phyloP scores from a whole-genome alignment of 106 monocot species.

The Phalaenopsis aphrodite region DNA sequence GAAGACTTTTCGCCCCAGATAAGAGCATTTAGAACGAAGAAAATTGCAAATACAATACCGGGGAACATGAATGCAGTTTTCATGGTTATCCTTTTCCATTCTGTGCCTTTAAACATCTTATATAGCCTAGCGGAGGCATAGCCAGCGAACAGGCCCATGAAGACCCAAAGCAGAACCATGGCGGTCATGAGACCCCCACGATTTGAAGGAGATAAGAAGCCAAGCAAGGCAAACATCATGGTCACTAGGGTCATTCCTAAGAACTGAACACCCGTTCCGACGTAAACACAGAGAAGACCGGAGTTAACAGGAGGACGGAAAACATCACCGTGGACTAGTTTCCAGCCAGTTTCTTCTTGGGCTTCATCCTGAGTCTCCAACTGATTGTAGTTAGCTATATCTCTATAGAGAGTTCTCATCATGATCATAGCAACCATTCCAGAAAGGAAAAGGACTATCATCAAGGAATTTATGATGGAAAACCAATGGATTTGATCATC shows the following conservation, averaged over 20 bases:
- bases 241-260: constrained; percentile 63
- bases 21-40: constrained; percentile 58
- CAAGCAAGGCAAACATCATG: constrained; percentile 61
- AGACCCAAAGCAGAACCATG: constrained; percentile 70
- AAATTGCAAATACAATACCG: constrained; percentile 47
- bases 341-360: constrained; percentile 75
- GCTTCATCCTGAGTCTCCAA: constrained; percentile 71
- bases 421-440: constrained; percentile 86
- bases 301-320: constrained; percentile 51
- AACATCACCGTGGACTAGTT: constrained; percentile 69
- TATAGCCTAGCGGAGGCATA: constrained; percentile 55
- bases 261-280: constrained; percentile 70
- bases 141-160: constrained; percentile 74
- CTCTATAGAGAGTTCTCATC: constrained; percentile 63
- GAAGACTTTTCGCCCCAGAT: constrained; percentile 80
- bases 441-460: constrained; percentile 73
- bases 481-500: constrained; percentile 83
- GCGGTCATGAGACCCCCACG: constrained; percentile 74
- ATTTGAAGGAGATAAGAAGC: constrained; percentile 67
- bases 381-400: constrained; percentile 69
- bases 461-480: constrained; percentile 63
- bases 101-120: constrained; percentile 64
- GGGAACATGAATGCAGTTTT: constrained; percentile 67
- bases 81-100: constrained; percentile 68
- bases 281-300: constrained; percentile 62